Percentiles rank a stretch among this genome's conserved stretches.
These are phyloP conservation scores for Hypomyces rosellus DNA, from an alignment of 2,329 filamentous ascomycete genomes.

Conservation along the genomic window DNA sequence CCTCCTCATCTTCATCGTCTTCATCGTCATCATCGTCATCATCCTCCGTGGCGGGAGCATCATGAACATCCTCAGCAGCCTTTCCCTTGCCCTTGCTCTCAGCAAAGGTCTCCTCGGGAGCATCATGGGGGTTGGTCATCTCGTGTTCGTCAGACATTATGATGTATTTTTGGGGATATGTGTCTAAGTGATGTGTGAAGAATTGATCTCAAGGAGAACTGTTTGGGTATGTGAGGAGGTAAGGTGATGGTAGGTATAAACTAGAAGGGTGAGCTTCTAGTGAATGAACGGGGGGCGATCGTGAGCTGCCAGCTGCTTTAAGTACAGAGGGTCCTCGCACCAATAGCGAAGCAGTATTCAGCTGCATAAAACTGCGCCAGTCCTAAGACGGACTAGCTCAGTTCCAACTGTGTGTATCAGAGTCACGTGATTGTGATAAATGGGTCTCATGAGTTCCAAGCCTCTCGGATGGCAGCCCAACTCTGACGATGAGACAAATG, in stretches of 20 bases:
- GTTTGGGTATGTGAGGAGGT: too few relatives aligned
- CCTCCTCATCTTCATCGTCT: conserved; percentile 44
- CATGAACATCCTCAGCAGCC: conserved; percentile 44
- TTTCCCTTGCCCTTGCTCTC: conserved; percentile 87
- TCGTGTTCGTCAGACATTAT: conserved; percentile 42
- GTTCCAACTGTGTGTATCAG: too few relatives aligned
- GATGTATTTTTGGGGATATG: conserved; percentile 9
- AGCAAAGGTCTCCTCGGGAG: conserved; percentile 36
- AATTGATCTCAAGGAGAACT: background rate
- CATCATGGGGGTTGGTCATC: conserved; percentile 40
- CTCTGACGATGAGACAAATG: too few relatives aligned
- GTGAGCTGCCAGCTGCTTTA: conserved; percentile 20
- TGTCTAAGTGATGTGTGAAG: conserved; percentile 10
- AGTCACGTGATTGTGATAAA: background rate
- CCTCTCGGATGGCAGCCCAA: too few relatives aligned
- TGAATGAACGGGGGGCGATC: conserved; percentile 12
- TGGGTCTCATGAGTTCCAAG: too few relatives aligned
- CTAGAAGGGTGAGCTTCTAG: conserved; percentile 20
- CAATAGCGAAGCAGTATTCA: conserved; percentile 15
- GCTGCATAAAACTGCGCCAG: conserved; percentile 26
- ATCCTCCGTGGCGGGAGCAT: conserved; percentile 66
- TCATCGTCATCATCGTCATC: conserved; percentile 64
- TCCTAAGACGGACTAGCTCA: conserved; percentile 5
- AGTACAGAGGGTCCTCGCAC: conserved; percentile 13
- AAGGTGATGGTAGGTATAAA: conserved; percentile 5